These are phyloP conservation scores for Didymella pinodella DNA, from an alignment of 2,329 filamentous ascomycete species.

Conservation along the genomic window DNA sequence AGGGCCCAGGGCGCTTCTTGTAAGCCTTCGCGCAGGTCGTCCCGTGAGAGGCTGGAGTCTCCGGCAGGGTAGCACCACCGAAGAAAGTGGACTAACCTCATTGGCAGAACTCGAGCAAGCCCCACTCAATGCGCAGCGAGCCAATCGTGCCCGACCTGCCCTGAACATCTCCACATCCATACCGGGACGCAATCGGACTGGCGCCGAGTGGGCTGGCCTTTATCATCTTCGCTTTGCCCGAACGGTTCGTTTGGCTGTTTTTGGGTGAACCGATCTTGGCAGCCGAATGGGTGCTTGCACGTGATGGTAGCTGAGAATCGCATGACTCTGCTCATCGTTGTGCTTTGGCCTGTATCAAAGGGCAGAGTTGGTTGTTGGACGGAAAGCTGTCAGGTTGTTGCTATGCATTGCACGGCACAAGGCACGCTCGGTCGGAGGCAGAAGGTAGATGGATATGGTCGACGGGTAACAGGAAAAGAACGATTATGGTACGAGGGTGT, in stretches of 20 bases:
- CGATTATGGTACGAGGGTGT: too few relatives aligned
- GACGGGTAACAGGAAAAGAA: too few relatives aligned
- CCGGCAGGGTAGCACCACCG: slow-evolving; percentile 6
- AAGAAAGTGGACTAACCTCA: slow-evolving; percentile 5
- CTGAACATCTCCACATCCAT: slow-evolving; percentile 21
- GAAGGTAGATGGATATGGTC: too few relatives aligned
- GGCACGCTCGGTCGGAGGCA: too few relatives aligned
- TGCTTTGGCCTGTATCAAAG: too few relatives aligned
- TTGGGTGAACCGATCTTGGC: background rate
- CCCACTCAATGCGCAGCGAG: background rate
- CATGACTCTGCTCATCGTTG: too few relatives aligned
- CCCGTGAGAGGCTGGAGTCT: slow-evolving; percentile 46
- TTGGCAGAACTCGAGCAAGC: slow-evolving; percentile 6
- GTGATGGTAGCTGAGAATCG: background rate
- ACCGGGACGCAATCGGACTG: slow-evolving; percentile 19
- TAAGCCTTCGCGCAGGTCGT: slow-evolving; percentile 39
- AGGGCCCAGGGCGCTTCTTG: slow-evolving; percentile 46
- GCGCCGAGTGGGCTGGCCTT: background rate
- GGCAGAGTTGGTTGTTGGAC: too few relatives aligned
- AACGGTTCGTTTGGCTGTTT: background rate
- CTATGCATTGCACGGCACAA: too few relatives aligned
- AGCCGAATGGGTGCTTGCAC: background rate
- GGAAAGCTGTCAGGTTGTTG: too few relatives aligned
- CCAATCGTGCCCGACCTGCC: background rate
- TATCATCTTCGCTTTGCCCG: slow-evolving; percentile 3